A percentile compares a stretch with the other conserved stretches of the same genome.
These are phyloP conservation scores for Escallonia herrerae DNA, from an alignment of 129 eudicot genomes.

Conservation along the genomic window DNA sequence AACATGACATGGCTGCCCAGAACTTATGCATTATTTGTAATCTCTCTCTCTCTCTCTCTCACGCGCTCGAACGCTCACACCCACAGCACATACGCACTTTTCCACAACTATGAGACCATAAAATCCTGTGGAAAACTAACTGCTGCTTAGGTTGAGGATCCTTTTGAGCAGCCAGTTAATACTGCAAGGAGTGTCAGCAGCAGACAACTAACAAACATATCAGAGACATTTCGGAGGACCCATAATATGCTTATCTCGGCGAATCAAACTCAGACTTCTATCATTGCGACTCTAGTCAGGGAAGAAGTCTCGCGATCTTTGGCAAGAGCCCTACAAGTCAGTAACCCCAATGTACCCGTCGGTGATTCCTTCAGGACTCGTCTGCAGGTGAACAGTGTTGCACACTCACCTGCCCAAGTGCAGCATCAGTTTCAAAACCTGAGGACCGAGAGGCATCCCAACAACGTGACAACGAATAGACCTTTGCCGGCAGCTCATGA, in stretches of 20 bases:
- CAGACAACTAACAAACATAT: constrained; percentile 42
- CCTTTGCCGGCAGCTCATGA: constrained; percentile 31
- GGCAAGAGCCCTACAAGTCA: constrained; percentile 25
- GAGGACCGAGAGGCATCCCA: constrained; percentile 15
- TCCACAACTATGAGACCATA: too few relatives aligned
- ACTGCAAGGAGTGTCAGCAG: constrained; percentile 64
- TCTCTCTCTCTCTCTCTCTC: constrained; percentile 33
- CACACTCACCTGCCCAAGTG: constrained; percentile 19
- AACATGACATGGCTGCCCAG: constrained; percentile 86
- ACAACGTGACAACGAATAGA: constrained; percentile 15
- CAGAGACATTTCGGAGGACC: constrained; percentile 43
- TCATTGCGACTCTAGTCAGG: constrained; percentile 38
- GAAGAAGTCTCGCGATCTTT: constrained; percentile 36
- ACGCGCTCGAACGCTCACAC: not conserved
- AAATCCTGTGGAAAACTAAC: not conserved
- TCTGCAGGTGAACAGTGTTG: constrained; percentile 19
- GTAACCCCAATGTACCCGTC: constrained; percentile 5
- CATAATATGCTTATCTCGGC: constrained; percentile 28
- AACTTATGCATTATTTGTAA: constrained; percentile 73
- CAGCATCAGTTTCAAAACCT: constrained; percentile 24
- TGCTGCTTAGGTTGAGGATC: constrained; percentile 69
- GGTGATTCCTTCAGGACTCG: constrained; percentile 11
- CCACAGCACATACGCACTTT: too few relatives aligned
- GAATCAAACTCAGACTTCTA: constrained; percentile 21
- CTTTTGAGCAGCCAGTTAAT: constrained; percentile 85